Evolutionary conservation across 225 moss, liverwort and hornwort species (phyloP).

Genomic region (Thuidium tamariscinum): DNA sequence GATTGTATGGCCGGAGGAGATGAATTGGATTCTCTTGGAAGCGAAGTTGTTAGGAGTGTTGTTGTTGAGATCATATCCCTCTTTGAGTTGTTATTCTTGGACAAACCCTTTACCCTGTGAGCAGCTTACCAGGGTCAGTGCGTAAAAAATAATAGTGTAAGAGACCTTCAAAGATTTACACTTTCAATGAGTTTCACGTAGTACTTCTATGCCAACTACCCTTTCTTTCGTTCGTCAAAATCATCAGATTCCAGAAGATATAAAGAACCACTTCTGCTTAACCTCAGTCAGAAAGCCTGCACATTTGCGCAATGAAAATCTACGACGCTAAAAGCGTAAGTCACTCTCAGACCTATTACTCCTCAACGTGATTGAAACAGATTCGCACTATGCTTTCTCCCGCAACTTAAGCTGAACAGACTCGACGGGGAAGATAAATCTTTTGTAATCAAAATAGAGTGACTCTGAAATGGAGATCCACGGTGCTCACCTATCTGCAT

Average conservation of each 20-base stretch:
- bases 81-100: slow-evolving; percentile 79
- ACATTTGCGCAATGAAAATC: background rate
- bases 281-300: background rate
- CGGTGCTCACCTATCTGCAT: slow-evolving; percentile 74
- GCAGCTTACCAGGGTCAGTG: background rate
- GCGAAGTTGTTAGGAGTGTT: slow-evolving; percentile 23
- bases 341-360: background rate
- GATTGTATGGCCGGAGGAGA: slow-evolving; percentile 59
- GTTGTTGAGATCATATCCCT: slow-evolving; percentile 35
- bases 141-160: background rate
- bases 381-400: background rate
- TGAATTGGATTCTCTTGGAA: slow-evolving; percentile 67
- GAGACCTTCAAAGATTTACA: background rate
- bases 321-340: background rate
- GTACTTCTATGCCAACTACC: background rate
- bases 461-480: background rate
- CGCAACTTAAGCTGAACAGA: background rate
- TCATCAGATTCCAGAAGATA: background rate
- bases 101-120: slow-evolving; percentile 88
- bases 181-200: background rate
- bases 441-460: background rate
- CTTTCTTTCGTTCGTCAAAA: background rate
- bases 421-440: background rate
- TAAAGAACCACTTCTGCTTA: background rate
- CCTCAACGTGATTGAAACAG: background rate